A percentile compares a stretch with the other conserved stretches of the same genome.
These are phyloP conservation scores for Kwoniella botswanensis DNA, from an alignment of 768 basidiomycete genomes.

Conservation along the genomic window DNA sequence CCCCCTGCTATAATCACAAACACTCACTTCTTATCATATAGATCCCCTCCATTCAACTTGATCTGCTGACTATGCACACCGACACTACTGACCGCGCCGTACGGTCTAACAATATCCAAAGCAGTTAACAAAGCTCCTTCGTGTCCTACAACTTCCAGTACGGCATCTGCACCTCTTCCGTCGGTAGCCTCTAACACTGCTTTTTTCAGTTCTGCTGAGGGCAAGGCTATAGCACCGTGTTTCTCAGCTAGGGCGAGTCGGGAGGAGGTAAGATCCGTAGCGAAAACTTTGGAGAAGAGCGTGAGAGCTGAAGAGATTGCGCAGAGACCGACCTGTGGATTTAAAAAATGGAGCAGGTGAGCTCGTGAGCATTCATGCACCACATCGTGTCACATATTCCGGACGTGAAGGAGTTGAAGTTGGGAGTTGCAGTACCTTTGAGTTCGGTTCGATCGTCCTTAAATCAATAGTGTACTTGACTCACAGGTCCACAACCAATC, in stretches of 20 bases:
- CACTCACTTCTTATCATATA: conserved; percentile 56
- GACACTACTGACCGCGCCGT: conserved; percentile 50
- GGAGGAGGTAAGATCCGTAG: conserved; percentile 34
- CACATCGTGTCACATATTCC: no score
- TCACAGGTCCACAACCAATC: conserved; percentile 59
- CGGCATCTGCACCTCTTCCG: conserved; percentile 56
- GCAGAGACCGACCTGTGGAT: conserved; percentile 48
- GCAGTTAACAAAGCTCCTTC: conserved; percentile 48
- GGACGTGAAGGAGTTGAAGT: no score
- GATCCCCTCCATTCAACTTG: conserved; percentile 34
- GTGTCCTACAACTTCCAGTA: conserved; percentile 58
- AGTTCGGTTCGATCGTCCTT: no score
- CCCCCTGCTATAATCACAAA: background rate
- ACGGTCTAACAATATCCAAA: conserved; percentile 53
- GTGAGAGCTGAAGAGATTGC: conserved; percentile 56
- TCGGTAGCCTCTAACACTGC: conserved; percentile 43
- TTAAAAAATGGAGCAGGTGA: no score
- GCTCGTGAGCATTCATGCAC: no score
- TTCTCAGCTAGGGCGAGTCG: conserved; percentile 49
- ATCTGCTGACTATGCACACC: conserved; percentile 50
- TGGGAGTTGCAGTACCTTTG: no score
- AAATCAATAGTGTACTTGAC: conserved; percentile 9
- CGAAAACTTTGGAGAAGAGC: conserved; percentile 54
- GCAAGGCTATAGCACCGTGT: conserved; percentile 57
- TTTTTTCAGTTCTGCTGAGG: conserved; percentile 28